Evolutionary conservation across 352 stramenopile species (phyloP), one percentile per base, ranked within the genome.

Genomic region (Globisporangium irregulare): DNA sequence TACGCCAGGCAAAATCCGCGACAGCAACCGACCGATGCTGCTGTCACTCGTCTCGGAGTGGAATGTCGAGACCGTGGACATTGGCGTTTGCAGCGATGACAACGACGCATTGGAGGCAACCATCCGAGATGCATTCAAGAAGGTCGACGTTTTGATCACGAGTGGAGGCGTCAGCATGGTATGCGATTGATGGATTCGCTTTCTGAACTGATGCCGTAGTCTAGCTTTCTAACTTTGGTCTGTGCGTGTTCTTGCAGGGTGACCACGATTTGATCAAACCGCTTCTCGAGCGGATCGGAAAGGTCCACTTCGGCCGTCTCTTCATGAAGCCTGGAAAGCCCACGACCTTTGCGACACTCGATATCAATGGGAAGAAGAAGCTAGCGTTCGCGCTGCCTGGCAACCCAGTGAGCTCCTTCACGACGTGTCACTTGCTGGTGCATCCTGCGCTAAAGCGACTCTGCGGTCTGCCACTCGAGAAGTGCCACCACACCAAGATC

Each of bases 281-380:
- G 18, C 70, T 98, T 1, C 79, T 98, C 27, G 86, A 97, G 51
- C 73, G 83, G 65, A 84, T 91, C 55, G 93, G 82, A 41, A 92
- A 72, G 7, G 74, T 99, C 8, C 95, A 99, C 71, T 99, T 99
- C 82, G 96, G 95, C 18, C 81, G 95, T 20, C 80, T 99, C 56
- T 80, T 96, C 56, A 99, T 99, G 97, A 99, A 99, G 70, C 97
- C 97, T 18, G 97, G 97, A 6, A 99, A 99, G 71, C 97, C 97
- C 0, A 98, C 95, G 0, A 99, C 97, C 2, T 99, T 99, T 73
- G 94, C 97, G 0, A 98, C 96, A 0, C 67, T 98, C 9, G 71
- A 78, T 1, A 64, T 86, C 18, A 53, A 81, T 8, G 71, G 76
- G 41, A 72, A 76, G 55, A 81, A 75, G 53, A 94, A 92, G 64